Percentiles rank a stretch among this genome's conserved stretches.
Evolutionary conservation across 306 rosid species (phyloP).

Genomic region (Abrus pulchellus): DNA sequence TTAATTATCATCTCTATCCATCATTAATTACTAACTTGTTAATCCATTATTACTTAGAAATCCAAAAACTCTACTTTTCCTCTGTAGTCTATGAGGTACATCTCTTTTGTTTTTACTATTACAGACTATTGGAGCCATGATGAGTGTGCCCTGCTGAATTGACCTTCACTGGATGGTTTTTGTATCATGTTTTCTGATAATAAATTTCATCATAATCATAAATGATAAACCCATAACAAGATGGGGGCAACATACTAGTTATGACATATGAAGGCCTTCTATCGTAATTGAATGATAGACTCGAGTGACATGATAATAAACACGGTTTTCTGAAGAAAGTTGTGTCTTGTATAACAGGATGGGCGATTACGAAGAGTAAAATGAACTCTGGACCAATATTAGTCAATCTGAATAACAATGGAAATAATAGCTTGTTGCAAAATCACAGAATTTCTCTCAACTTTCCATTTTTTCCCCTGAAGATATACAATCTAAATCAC

Average conservation of each 20-base stretch:
- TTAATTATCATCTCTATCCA: not conserved
- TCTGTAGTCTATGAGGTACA: not conserved
- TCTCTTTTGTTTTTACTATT: not conserved
- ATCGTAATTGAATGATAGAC: constrained; percentile 25
- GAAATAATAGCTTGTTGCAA: not conserved
- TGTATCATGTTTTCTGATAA: not conserved
- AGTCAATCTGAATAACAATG: not conserved
- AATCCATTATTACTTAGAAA: not conserved
- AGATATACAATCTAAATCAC: not conserved
- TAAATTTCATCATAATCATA: constrained; percentile 13
- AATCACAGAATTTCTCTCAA: constrained; percentile 2
- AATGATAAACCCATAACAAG: not conserved
- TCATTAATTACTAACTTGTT: not conserved
- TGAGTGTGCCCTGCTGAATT: not conserved
- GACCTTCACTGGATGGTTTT: constrained; percentile 4
- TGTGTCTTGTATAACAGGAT: constrained; percentile 13
- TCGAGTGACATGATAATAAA: constrained; percentile 8
- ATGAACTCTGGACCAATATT: not conserved
- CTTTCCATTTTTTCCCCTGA: not conserved
- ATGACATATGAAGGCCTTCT: constrained; percentile 24
- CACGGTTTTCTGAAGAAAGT: constrained; percentile 1
- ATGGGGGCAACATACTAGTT: not conserved
- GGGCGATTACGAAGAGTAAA: not conserved
- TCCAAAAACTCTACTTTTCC: constrained; percentile 6
- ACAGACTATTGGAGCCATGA: not conserved